Conservation (phyloP, 257 asterid species). For the Hygrophila difformis region DNA sequence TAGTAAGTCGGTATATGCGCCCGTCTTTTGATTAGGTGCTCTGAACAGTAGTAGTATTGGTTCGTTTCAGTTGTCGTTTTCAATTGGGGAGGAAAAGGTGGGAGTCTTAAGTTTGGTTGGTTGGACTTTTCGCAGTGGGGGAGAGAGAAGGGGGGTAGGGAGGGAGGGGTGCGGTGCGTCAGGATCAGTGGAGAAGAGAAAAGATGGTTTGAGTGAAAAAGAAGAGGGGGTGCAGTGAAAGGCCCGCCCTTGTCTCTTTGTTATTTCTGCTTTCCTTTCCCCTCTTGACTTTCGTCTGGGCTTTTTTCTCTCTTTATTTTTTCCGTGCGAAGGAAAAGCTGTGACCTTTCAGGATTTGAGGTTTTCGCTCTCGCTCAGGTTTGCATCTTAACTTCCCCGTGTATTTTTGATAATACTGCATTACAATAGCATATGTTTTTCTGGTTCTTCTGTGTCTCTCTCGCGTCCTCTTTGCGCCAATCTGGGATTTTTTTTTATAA, state of each 20-base stretch:
- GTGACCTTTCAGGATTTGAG: conserved; percentile 14
- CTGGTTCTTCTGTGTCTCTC: too few species aligned
- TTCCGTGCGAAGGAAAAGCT: conserved; percentile 15
- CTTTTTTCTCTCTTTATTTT: conserved; percentile 1
- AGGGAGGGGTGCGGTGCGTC: too few species aligned
- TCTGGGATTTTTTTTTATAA: too few species aligned
- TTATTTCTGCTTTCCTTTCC: conserved; percentile 3
- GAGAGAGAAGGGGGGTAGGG: conserved; percentile 9
- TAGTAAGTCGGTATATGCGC: too few species aligned
- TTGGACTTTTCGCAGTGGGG: conserved; percentile 22
- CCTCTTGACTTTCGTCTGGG: conserved; percentile 22
- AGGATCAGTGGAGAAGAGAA: too few species aligned
- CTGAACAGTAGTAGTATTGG: background rate
- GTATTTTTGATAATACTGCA: background rate
- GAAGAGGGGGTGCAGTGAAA: conserved; percentile 4
- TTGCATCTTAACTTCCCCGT: conserved; percentile 8
- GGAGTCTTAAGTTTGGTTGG: conserved; percentile 22
- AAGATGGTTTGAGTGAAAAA: background rate
- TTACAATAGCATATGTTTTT: background rate
- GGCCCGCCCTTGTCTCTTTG: conserved; percentile 18
- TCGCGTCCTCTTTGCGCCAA: too few species aligned
- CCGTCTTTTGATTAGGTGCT: conserved; percentile 11
- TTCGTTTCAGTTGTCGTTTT: conserved; percentile 28
- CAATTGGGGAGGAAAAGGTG: conserved; percentile 14
- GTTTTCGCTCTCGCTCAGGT: conserved; percentile 24